Evolutionary conservation across 192 early-diverging fungal genomes (phyloP).

Genomic region (Pilaira anomala): DNA sequence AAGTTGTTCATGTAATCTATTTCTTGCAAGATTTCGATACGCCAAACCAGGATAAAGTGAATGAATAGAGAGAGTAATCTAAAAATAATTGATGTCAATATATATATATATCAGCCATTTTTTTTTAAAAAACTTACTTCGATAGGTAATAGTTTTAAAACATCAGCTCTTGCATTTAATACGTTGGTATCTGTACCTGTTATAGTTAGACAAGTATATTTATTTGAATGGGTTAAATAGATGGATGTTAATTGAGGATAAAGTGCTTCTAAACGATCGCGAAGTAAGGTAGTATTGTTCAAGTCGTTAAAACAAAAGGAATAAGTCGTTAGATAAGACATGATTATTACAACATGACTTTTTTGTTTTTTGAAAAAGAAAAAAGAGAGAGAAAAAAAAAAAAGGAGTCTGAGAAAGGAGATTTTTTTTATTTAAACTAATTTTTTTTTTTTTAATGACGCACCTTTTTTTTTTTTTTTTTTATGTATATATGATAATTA

Average conservation of each 20-base stretch:
- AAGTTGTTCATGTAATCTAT: conserved; percentile 4
- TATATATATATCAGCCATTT: conserved; percentile 1
- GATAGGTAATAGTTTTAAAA: conserved; percentile 3
- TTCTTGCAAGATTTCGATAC: neutral
- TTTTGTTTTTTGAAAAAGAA: too few relatives aligned
- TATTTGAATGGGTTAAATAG: neutral
- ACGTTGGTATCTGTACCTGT: neutral
- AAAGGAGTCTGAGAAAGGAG: neutral
- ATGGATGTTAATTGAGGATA: conserved; percentile 3
- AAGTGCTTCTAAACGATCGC: conserved; percentile 1
- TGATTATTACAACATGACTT: neutral
- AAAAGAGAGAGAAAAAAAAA: too few relatives aligned
- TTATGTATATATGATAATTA: too few relatives aligned
- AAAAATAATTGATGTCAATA: neutral
- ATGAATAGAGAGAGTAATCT: neutral
- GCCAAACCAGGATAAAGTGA: conserved; percentile 9
- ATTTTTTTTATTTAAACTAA: neutral
- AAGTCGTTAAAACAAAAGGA: conserved; percentile 10
- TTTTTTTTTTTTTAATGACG: neutral
- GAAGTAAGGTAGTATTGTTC: neutral
- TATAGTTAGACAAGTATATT: neutral
- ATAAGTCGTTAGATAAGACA: conserved; percentile 6
- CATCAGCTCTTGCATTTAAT: conserved; percentile 3
- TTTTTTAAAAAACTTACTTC: neutral
- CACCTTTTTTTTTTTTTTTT: conserved; percentile 2